A percentile compares a stretch with the other conserved stretches of the same genome.
These are phyloP conservation scores for Juncus effusus DNA, from an alignment of 176 grass and related monocot genomes.

Conservation along the genomic window DNA sequence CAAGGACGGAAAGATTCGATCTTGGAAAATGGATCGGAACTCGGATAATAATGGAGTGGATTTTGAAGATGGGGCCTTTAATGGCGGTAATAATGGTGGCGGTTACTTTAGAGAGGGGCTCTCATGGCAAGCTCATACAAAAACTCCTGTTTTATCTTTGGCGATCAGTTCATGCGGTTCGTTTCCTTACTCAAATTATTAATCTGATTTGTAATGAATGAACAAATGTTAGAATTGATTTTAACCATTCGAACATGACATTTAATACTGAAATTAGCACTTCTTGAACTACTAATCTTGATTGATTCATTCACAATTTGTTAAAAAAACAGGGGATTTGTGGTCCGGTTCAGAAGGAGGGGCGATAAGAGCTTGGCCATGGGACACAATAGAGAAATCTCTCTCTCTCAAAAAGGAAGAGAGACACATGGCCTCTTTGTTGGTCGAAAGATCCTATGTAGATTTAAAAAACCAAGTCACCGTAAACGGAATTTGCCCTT, in stretches of 20 bases:
- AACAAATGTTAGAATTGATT: too few relatives aligned
- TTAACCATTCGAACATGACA: neutral
- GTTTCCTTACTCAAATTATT: constrained; percentile 13
- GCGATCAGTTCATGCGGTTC: constrained; percentile 69
- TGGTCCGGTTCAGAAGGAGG: constrained; percentile 89
- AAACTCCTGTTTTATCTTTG: constrained; percentile 83
- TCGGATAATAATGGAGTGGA: constrained; percentile 18
- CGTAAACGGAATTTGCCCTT: constrained; percentile 65
- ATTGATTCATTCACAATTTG: neutral
- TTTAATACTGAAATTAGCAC: neutral
- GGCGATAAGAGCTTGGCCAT: constrained; percentile 85
- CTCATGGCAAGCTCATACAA: constrained; percentile 74
- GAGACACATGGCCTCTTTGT: constrained; percentile 76
- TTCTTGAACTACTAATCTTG: neutral
- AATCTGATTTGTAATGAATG: neutral
- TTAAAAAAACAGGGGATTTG: constrained; percentile 65
- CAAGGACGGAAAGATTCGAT: constrained; percentile 85
- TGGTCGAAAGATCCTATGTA: constrained; percentile 83
- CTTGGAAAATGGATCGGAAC: constrained; percentile 66
- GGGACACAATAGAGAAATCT: constrained; percentile 79
- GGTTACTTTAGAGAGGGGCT: constrained; percentile 58
- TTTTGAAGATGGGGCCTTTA: constrained; percentile 28
- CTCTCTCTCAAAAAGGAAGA: constrained; percentile 73
- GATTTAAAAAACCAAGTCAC: constrained; percentile 82
- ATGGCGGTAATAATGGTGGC: constrained; percentile 26